Evolutionary conservation across 208 protist genomes (phyloP), one percentile per base, ranked within the genome.

Genomic region (Herpetomonas tarakana): DNA sequence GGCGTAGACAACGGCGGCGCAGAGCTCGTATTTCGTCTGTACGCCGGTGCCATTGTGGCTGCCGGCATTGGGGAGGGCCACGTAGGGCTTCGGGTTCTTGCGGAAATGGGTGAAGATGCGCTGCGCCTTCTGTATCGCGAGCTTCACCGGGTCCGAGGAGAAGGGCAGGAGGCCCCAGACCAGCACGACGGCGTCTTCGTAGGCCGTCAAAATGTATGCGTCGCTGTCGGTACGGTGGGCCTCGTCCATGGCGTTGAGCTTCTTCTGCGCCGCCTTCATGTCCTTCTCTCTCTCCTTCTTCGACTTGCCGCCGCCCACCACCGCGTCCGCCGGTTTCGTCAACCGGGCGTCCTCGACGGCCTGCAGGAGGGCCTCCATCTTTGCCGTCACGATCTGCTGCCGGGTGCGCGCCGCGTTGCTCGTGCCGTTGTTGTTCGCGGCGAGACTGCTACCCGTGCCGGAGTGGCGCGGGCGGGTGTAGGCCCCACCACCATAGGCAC

Each of bases 141-240:
- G 63, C 19, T 74, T 53, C 0, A 86, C 73, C 16, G 83, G 83
- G 28, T 90, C 83, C 27, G 62, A 75, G 50, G 67, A 79, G 29
- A 86, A 82, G 0, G 83, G 83, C 45, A 83, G 51, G 11, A 83
- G 67, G 19, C 83, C 83, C 78, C 83, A 90, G 22, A 90, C 76
- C 47, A 90, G 61, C 35, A 78, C 79, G 26, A 90, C 45, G 3
- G 71, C 67, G 46, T 90, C 83, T 52, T 73, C 59, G 56, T 79
- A 69, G 26, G 76, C 78, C 14, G 83, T 86, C 4, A 86, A 54
- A 18, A 78, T 30, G 65, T 80, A 90, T 16, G 83, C 72, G 49
- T 83, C 78, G 30, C 58, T 62, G 52, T 83, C 77, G 2, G 68
- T 61, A 21, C 50, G 58, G 30, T 52, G 59, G 19, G 29, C 39